phyloP scores from a whole-genome alignment of 176 grass and related monocot genomes.

The Sorghum bicolor region DNA sequence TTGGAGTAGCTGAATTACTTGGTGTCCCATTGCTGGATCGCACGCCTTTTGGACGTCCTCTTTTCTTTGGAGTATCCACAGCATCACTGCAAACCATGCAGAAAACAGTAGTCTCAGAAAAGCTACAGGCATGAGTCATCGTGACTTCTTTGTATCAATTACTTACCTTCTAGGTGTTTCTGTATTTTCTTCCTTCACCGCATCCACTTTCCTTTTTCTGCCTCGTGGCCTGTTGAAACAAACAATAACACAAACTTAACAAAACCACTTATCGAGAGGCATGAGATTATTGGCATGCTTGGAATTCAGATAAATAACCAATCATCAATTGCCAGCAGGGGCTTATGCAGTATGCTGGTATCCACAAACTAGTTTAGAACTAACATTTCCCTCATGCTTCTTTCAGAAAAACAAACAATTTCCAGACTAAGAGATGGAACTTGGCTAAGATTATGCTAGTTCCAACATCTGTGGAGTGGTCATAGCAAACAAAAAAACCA shows the following conservation, averaged over 20 bases:
- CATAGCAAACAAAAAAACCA: background rate
- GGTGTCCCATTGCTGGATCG: conserved; percentile 36
- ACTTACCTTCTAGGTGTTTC: conserved; percentile 59
- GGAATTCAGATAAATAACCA: background rate
- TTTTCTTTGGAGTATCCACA: conserved; percentile 48
- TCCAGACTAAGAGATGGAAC: background rate
- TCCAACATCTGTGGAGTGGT: background rate
- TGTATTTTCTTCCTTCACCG: conserved; percentile 35
- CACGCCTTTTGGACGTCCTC: conserved; percentile 55
- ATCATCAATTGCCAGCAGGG: background rate
- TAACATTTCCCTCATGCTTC: background rate
- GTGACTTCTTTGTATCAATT: background rate
- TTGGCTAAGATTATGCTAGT: background rate
- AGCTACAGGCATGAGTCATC: background rate
- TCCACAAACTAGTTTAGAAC: background rate
- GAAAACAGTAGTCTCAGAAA: conserved; percentile 23
- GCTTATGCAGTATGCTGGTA: background rate
- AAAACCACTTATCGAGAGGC: background rate
- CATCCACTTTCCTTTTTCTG: conserved; percentile 40
- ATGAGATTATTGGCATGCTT: background rate
- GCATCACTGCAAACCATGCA: conserved; percentile 31
- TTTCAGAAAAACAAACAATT: background rate
- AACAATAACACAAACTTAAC: conserved; percentile 21
- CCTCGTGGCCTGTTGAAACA: conserved; percentile 39
- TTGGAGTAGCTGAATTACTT: conserved; percentile 31